These are phyloP conservation scores for Ophiosphaerella korrae DNA, from an alignment of 2,329 filamentous ascomycete genomes.

Conservation along the genomic window DNA sequence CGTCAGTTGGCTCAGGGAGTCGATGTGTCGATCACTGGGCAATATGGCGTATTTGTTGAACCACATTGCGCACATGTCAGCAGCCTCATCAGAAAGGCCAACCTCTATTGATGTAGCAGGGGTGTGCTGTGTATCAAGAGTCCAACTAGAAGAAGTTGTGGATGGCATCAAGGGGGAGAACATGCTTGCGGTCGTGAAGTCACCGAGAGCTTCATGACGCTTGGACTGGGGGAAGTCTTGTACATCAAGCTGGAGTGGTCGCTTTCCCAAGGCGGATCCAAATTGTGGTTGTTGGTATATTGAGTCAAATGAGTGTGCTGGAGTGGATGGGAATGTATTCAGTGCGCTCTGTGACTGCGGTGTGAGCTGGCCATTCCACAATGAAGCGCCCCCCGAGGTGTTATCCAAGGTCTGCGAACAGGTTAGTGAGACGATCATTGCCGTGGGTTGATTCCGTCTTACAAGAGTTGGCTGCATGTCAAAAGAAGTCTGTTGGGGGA, in stretches of 20 bases:
- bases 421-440: conserved; percentile 9
- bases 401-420: conserved; percentile 36
- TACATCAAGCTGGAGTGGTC: conserved; percentile 35
- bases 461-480: conserved; percentile 37
- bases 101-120: conserved; percentile 25
- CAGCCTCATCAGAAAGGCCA: conserved; percentile 43
- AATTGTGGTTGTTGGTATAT: conserved; percentile 23
- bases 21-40: conserved; percentile 44
- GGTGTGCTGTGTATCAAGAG: conserved; percentile 26
- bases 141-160: conserved; percentile 30
- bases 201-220: conserved; percentile 32
- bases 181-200: conserved; percentile 16
- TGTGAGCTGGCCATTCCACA: conserved; percentile 33
- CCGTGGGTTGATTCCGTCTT: conserved; percentile 10
- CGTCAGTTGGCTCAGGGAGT: conserved; percentile 44
- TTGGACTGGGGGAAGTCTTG: conserved; percentile 42
- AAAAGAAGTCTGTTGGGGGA: conserved; percentile 30
- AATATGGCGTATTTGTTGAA: conserved; percentile 46
- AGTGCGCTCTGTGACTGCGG: conserved; percentile 21
- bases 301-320: conserved; percentile 33
- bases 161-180: conserved; percentile 31
- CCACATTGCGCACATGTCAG: conserved; percentile 46
- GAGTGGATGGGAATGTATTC: conserved; percentile 32
- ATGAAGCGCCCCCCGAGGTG: conserved; percentile 32
- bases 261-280: conserved; percentile 32